Conservation (phyloP, 179 eudicot species). For the Drosera spatulata region DNA sequence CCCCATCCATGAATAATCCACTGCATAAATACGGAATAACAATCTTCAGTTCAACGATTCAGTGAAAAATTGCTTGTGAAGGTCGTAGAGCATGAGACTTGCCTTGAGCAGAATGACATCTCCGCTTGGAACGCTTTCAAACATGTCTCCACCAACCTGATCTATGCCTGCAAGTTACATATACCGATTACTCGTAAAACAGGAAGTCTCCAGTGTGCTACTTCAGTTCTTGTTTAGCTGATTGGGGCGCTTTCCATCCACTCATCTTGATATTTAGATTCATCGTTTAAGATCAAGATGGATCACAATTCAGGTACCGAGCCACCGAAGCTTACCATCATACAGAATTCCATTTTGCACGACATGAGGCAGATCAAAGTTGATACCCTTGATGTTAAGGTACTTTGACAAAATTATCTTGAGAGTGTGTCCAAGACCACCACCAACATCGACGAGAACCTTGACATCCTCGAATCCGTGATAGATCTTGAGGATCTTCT, state of each 20-base stretch:
- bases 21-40: conserved; percentile 1
- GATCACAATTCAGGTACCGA: too few relatives aligned
- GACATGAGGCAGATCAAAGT: conserved; percentile 9
- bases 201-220: too few relatives aligned
- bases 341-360: conserved; percentile 2
- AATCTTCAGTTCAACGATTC: neutral
- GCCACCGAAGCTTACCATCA: conserved; percentile 4
- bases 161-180: conserved; percentile 16
- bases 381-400: conserved; percentile 4
- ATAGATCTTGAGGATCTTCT: conserved; percentile 2
- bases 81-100: neutral
- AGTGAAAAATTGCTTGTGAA: too few relatives aligned
- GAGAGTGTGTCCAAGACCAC: conserved; percentile 7
- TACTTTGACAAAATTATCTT: neutral
- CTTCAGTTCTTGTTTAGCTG: too few relatives aligned
- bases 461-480: neutral
- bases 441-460: conserved; percentile 4
- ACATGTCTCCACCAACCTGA: conserved; percentile 30
- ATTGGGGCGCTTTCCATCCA: too few relatives aligned
- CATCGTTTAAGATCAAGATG: too few relatives aligned
- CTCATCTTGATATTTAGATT: too few relatives aligned
- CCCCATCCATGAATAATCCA: conserved; percentile 27
- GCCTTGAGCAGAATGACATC: conserved; percentile 26
- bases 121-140: conserved; percentile 18
- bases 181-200: too few relatives aligned